Conservation (phyloP, 306 rosid genomes). For the Trifolium fragiferum region DNA sequence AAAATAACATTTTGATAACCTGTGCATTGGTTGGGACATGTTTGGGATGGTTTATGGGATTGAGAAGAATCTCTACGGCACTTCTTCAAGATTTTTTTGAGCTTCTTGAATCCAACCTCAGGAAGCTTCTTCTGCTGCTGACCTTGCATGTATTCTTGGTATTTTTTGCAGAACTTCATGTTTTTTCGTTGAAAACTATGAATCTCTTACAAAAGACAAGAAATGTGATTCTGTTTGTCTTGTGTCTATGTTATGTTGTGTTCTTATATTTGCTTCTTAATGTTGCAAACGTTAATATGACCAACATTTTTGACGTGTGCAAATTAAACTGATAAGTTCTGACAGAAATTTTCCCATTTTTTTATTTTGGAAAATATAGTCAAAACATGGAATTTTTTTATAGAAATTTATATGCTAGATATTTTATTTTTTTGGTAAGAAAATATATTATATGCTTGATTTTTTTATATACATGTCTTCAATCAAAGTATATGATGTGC, state of each 20-base stretch:
- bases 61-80: slow-evolving; percentile 58
- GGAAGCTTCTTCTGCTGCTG: slow-evolving; percentile 76
- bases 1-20: slow-evolving; percentile 47
- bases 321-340: neutral
- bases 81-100: slow-evolving; percentile 81
- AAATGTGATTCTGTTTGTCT: neutral
- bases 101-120: slow-evolving; percentile 84
- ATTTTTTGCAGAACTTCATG: slow-evolving; percentile 96
- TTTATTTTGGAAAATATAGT: neutral
- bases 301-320: neutral
- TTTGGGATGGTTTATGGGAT: slow-evolving; percentile 40
- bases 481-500: no score
- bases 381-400: neutral
- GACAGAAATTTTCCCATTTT: neutral
- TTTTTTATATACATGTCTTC: no score
- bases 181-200: slow-evolving; percentile 2
- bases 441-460: no score
- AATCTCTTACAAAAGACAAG: neutral
- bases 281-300: neutral
- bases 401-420: neutral
- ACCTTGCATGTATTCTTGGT: slow-evolving; percentile 80
- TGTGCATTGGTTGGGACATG: slow-evolving; percentile 75
- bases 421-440: no score
- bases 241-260: neutral
- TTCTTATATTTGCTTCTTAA: neutral